Conservation (phyloP, 2,329 filamentous ascomycete species). For the Cladophialophora bantiana region DNA sequence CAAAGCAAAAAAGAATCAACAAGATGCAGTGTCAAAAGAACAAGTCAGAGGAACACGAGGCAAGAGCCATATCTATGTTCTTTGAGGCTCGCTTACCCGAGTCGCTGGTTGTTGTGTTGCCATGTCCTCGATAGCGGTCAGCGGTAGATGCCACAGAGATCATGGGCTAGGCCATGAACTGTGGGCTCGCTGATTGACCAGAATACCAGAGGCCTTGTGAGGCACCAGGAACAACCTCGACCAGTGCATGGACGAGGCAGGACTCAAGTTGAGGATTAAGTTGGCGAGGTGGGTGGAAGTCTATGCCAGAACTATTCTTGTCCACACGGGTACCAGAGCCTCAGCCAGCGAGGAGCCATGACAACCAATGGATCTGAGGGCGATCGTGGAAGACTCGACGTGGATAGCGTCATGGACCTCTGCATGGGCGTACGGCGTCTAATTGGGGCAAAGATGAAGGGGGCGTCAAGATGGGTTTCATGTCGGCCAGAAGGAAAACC, state of each 20-base stretch:
- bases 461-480: constrained; percentile 18
- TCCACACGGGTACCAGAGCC: constrained; percentile 16
- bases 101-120: constrained; percentile 10
- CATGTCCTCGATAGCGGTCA: constrained; percentile 23
- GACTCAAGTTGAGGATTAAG: constrained; percentile 12
- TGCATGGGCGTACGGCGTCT: constrained; percentile 20
- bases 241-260: constrained; percentile 23
- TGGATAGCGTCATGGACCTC: constrained; percentile 17
- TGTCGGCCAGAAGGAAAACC: background rate
- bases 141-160: constrained; percentile 35
- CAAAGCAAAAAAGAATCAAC: constrained; percentile 9
- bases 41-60: background rate
- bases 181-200: constrained; percentile 15
- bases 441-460: constrained; percentile 24
- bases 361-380: constrained; percentile 24
- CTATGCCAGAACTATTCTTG: constrained; percentile 24
- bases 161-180: constrained; percentile 18
- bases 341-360: constrained; percentile 1
- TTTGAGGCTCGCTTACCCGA: background rate
- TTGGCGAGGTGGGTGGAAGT: constrained; percentile 14
- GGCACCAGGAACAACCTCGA: constrained; percentile 15
- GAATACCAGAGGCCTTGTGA: constrained; percentile 3
- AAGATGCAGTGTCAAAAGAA: constrained; percentile 4
- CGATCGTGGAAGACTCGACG: constrained; percentile 21
- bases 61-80: constrained; percentile 25